Evolutionary conservation across 352 stramenopile genomes (phyloP).

Genomic region (Bremia lactucae): DNA sequence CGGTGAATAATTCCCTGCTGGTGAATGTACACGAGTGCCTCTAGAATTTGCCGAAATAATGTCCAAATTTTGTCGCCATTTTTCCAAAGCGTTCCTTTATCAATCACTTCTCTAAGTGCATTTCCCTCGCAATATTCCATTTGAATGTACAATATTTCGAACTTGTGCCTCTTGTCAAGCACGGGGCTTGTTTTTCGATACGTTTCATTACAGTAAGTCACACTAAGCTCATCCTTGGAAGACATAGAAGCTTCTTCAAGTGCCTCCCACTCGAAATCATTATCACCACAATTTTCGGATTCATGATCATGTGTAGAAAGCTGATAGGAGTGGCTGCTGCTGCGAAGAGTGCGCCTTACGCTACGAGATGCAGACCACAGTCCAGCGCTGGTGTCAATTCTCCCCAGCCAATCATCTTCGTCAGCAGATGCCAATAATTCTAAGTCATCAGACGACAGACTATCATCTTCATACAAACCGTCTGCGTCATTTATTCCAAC

Average conservation of each 20-base stretch:
- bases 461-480: conserved; percentile 29
- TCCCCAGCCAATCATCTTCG: conserved; percentile 71
- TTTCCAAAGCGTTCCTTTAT: conserved; percentile 77
- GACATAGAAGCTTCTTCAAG: conserved; percentile 45
- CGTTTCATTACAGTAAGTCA: conserved; percentile 16
- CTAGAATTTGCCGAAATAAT: conserved; percentile 90
- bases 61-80: conserved; percentile 89
- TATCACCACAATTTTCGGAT: conserved; percentile 33
- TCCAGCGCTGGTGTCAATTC: conserved; percentile 48
- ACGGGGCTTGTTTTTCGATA: conserved; percentile 11
- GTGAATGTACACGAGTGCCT: conserved; percentile 93
- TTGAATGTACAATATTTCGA: conserved; percentile 86
- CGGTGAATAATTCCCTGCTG: conserved; percentile 88
- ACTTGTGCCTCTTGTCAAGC: conserved; percentile 27
- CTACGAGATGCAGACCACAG: conserved; percentile 62
- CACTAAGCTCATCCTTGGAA: conserved; percentile 23
- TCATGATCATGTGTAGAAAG: conserved; percentile 23
- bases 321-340: conserved; percentile 29
- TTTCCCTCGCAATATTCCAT: conserved; percentile 95
- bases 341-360: conserved; percentile 34
- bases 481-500: conserved; percentile 6
- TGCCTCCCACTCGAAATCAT: conserved; percentile 61
- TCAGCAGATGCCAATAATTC: conserved; percentile 31
- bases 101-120: conserved; percentile 90
- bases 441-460: conserved; percentile 26